Conservation (phyloP, 768 basidiomycete species). For the Rhizopogon roseolus region DNA sequence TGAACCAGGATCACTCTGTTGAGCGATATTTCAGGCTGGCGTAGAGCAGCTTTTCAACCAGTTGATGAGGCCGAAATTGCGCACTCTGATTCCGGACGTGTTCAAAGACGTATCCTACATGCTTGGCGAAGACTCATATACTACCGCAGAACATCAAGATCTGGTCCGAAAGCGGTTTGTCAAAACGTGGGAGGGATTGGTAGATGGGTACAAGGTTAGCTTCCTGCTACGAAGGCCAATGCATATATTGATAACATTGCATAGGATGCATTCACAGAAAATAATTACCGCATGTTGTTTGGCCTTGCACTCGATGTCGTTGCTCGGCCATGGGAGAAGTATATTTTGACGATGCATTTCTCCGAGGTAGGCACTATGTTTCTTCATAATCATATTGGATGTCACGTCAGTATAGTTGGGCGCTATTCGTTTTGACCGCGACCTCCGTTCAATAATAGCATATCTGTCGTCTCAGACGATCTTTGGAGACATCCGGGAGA, state of each 20-base stretch:
- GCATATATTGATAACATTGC: not conserved
- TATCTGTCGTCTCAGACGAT: slow-evolving; percentile 85
- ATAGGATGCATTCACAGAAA: slow-evolving; percentile 84
- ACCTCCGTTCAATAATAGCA: slow-evolving; percentile 76
- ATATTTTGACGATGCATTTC: slow-evolving; percentile 72
- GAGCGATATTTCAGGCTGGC: slow-evolving; percentile 48
- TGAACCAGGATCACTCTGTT: not conserved
- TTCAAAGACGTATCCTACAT: slow-evolving; percentile 89
- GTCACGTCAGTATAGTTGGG: slow-evolving; percentile 61
- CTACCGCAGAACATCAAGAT: slow-evolving; percentile 81
- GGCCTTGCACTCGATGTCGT: slow-evolving; percentile 81
- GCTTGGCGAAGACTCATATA: slow-evolving; percentile 85
- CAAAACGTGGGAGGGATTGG: slow-evolving; percentile 79
- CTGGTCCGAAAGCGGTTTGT: slow-evolving; percentile 85
- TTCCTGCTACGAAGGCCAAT: not conserved
- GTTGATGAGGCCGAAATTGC: slow-evolving; percentile 79
- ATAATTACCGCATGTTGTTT: slow-evolving; percentile 84
- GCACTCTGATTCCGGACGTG: slow-evolving; percentile 79
- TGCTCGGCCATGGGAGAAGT: slow-evolving; percentile 95
- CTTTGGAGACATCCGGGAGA: slow-evolving; percentile 89
- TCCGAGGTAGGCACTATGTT: slow-evolving; percentile 60
- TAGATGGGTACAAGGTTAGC: slow-evolving; percentile 82
- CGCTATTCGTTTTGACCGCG: slow-evolving; percentile 91
- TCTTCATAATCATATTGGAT: not conserved
- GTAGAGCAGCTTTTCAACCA: slow-evolving; percentile 96